These are phyloP conservation scores for Salix viminalis DNA, from an alignment of 345 rosid genomes.

Conservation along the genomic window DNA sequence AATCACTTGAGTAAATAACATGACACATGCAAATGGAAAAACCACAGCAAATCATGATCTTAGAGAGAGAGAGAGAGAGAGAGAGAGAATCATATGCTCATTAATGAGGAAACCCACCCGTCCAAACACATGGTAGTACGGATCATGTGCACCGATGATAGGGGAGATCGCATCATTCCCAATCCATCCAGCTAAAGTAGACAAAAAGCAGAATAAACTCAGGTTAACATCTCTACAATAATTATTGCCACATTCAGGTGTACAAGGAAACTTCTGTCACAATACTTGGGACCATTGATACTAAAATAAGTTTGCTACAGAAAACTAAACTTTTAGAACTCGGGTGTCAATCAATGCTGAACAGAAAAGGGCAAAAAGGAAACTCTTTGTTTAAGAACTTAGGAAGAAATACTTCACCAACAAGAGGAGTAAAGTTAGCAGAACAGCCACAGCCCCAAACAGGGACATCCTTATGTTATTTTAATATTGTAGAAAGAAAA, in stretches of 20 bases:
- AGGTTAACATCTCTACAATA: constrained; percentile 1
- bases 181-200: constrained; percentile 84
- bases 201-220: neutral
- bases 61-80: neutral
- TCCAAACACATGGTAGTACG: constrained; percentile 67
- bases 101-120: constrained; percentile 50
- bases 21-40: neutral
- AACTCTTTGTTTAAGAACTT: too few relatives aligned
- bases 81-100: neutral
- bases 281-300: neutral
- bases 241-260: constrained; percentile 1
- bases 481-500: too few relatives aligned
- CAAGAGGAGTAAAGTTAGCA: too few relatives aligned
- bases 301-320: neutral
- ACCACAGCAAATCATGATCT: neutral
- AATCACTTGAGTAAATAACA: constrained; percentile 5
- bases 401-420: too few relatives aligned
- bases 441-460: too few relatives aligned
- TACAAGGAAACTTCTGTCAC: neutral
- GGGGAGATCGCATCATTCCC: constrained; percentile 89
- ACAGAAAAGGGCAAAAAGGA: too few relatives aligned
- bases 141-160: constrained; percentile 80
- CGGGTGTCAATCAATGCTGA: neutral
- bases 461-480: too few relatives aligned
- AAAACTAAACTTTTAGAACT: neutral